Percentiles rank a stretch among this genome's conserved stretches.
Conservation (phyloP, 192 early-diverging fungal genomes). For the Oehlia diaphana region DNA sequence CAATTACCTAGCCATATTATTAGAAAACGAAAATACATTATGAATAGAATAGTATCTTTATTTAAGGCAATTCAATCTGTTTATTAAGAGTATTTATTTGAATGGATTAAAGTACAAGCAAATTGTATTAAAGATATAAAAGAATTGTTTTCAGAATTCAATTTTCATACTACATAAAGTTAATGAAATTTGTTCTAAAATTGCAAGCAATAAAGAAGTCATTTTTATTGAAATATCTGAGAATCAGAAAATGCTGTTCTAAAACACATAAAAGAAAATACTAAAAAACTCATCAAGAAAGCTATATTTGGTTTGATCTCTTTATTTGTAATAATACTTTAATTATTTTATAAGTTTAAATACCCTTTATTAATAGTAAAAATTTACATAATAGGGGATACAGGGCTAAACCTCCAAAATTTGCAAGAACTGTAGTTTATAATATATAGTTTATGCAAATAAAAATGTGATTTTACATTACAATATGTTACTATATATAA, state of each 20-base stretch:
- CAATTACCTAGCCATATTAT: too few species aligned
- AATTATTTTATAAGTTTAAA: too few species aligned
- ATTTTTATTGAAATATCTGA: slow-evolving; percentile 2
- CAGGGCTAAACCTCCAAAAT: too few species aligned
- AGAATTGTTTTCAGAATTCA: slow-evolving; percentile 20
- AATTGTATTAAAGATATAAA: slow-evolving; percentile 5
- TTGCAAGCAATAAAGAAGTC: slow-evolving; percentile 20
- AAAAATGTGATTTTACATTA: too few species aligned
- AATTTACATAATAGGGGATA: too few species aligned
- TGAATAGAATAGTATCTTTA: slow-evolving; percentile 16
- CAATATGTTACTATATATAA: too few species aligned
- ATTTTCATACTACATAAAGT: slow-evolving; percentile 22
- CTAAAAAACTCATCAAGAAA: slow-evolving; percentile 25
- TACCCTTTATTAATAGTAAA: too few species aligned
- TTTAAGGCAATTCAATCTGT: slow-evolving; percentile 24
- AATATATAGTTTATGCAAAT: too few species aligned
- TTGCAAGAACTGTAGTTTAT: too few species aligned
- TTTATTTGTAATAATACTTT: too few species aligned
- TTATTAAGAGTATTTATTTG: slow-evolving; percentile 22
- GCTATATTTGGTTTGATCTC: slow-evolving; percentile 23
- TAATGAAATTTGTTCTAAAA: slow-evolving; percentile 5
- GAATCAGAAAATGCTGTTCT: neutral
- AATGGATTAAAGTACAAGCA: slow-evolving; percentile 22
- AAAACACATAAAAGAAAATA: slow-evolving; percentile 19
- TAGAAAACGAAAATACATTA: slow-evolving; percentile 13